These are phyloP conservation scores for Mortierella sp. DNA, from an alignment of 371 early-diverging fungal species.

Conservation along the genomic window DNA sequence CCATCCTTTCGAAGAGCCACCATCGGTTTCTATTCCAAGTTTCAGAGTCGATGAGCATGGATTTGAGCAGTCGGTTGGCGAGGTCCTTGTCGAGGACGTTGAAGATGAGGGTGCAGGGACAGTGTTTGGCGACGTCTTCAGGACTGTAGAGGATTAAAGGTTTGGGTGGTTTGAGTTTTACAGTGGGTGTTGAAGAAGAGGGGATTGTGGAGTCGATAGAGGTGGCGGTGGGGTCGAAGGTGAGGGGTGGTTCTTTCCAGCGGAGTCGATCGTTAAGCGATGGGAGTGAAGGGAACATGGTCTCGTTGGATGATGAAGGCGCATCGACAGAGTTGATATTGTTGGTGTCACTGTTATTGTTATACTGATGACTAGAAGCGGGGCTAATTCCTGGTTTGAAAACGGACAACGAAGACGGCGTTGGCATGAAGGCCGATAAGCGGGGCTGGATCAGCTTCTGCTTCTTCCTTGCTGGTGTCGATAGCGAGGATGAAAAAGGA, in stretches of 20 bases:
- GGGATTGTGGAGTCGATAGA: slow-evolving; percentile 4
- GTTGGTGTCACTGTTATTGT: background rate
- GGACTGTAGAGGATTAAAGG: slow-evolving; percentile 48
- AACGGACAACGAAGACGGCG: background rate
- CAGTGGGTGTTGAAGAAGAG: background rate
- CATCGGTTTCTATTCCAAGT: slow-evolving; percentile 58
- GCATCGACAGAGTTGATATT: background rate
- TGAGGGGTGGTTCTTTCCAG: slow-evolving; percentile 10
- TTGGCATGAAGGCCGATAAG: slow-evolving; percentile 33
- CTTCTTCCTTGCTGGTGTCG: slow-evolving; percentile 20
- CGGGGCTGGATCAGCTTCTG: slow-evolving; percentile 50
- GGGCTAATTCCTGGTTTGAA: background rate
- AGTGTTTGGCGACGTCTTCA: slow-evolving; percentile 42
- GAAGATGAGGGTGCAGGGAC: slow-evolving; percentile 55
- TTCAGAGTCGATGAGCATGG: slow-evolving; percentile 54
- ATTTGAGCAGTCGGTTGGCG: slow-evolving; percentile 39
- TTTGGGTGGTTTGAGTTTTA: slow-evolving; percentile 17
- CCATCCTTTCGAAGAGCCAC: slow-evolving; percentile 60
- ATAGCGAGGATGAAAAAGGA: background rate
- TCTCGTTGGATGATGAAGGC: background rate
- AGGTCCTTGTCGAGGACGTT: slow-evolving; percentile 57
- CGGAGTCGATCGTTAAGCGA: slow-evolving; percentile 5
- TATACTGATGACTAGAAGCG: background rate
- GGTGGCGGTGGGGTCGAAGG: slow-evolving; percentile 20
- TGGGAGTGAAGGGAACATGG: background rate